These are phyloP conservation scores for Porphyrellus sp. DNA, from an alignment of 1,284 basidiomycete genomes.

Conservation along the genomic window DNA sequence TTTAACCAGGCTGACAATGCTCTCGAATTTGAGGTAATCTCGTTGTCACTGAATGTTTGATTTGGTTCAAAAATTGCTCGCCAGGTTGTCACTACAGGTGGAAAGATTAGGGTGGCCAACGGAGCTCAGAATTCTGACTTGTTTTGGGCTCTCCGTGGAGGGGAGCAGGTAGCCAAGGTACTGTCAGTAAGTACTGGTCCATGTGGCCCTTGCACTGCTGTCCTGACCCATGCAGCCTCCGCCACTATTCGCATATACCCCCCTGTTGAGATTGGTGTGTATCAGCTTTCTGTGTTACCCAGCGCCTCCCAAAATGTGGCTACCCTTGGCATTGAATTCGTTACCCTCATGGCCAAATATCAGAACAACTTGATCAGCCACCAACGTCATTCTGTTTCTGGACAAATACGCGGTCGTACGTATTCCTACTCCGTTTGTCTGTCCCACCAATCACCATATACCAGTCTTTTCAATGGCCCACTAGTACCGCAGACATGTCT, in stretches of 20 bases:
- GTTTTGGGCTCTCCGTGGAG: conserved; percentile 27
- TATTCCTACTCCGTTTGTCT: not conserved
- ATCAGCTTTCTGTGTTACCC: conserved; percentile 11
- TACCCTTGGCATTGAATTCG: conserved; percentile 17
- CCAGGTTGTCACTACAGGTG: conserved; percentile 25
- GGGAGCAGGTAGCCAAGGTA: conserved; percentile 28
- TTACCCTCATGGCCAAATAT: conserved; percentile 13
- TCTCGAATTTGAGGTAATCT: conserved; percentile 20
- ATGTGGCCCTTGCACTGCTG: not conserved
- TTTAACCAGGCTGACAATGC: conserved; percentile 19
- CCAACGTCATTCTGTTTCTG: not conserved
- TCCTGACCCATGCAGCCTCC: conserved; percentile 12
- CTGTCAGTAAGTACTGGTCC: conserved; percentile 20
- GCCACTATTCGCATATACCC: conserved; percentile 16
- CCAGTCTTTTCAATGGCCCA: conserved; percentile 13
- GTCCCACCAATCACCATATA: not conserved
- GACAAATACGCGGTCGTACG: conserved; percentile 13
- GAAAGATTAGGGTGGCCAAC: conserved; percentile 16
- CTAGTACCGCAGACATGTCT: not conserved
- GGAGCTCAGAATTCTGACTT: conserved; percentile 24
- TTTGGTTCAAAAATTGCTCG: not conserved
- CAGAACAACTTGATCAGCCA: conserved; percentile 12
- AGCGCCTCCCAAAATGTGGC: conserved; percentile 8
- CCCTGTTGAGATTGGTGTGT: conserved; percentile 12
- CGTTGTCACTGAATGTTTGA: not conserved